A percentile compares a stretch with the other conserved stretches of the same genome.
phyloP scores from a whole-genome alignment of 2,329 filamentous ascomycete genomes.

The Colletotrichum incanum region DNA sequence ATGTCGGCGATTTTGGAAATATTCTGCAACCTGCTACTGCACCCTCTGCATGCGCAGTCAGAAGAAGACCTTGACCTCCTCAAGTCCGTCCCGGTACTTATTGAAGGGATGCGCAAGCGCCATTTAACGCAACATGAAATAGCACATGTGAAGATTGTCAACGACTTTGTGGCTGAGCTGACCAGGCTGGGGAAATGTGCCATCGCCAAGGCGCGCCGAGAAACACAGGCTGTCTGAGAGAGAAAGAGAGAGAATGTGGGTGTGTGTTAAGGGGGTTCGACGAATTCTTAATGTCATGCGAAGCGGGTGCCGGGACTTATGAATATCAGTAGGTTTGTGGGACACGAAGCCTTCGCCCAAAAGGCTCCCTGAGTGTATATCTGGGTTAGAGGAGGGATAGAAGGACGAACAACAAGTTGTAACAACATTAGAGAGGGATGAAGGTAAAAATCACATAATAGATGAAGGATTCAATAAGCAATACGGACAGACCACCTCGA shows the following conservation, averaged over 20 bases:
- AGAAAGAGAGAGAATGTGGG: too few species aligned
- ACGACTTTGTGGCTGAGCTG: constrained; percentile 62
- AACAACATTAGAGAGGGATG: background rate
- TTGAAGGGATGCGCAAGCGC: constrained; percentile 56
- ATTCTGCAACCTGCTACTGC: constrained; percentile 68
- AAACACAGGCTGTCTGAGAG: background rate
- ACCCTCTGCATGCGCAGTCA: constrained; percentile 61
- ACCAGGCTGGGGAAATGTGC: constrained; percentile 60
- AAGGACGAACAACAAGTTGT: background rate
- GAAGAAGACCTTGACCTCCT: constrained; percentile 64
- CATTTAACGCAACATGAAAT: constrained; percentile 53
- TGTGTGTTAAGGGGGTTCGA: too few species aligned
- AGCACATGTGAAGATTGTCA: constrained; percentile 58
- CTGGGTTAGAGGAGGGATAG: too few species aligned
- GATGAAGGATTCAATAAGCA: too few species aligned
- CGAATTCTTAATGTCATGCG: background rate
- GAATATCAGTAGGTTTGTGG: background rate
- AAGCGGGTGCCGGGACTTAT: background rate
- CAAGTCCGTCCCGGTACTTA: constrained; percentile 58
- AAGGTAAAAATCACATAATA: too few species aligned
- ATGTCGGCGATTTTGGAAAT: constrained; percentile 68
- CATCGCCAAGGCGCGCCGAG: constrained; percentile 47
- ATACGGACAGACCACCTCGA: background rate
- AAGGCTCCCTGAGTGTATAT: background rate
- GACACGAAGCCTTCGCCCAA: background rate